Percentiles rank a stretch among this genome's conserved stretches.
phyloP scores from a whole-genome alignment of 345 rosid genomes.

The Turritis glabra region DNA sequence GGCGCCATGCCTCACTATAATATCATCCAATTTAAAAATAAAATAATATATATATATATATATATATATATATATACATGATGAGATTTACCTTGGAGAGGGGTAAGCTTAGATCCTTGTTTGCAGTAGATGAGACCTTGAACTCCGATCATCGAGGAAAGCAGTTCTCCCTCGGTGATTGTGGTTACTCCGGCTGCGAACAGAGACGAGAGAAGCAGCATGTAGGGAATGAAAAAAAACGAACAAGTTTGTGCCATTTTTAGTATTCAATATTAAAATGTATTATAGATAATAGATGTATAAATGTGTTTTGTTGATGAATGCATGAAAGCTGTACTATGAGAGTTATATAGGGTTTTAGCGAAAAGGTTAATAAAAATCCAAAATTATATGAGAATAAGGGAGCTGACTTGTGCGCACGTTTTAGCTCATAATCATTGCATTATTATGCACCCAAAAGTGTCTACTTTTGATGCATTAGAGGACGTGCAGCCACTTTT shows the following conservation, averaged over 20 bases:
- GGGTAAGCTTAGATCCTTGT: conserved; percentile 43
- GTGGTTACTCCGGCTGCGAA: conserved; percentile 27
- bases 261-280: not conserved
- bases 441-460: conserved; percentile 8
- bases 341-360: conserved; percentile 20
- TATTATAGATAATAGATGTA: not conserved
- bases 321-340: not conserved
- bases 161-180: conserved; percentile 29
- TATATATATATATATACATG: not conserved
- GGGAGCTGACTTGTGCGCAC: conserved; percentile 43
- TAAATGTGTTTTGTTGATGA: conserved; percentile 4
- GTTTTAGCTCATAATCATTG: conserved; percentile 27
- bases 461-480: not conserved
- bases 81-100: conserved; percentile 50
- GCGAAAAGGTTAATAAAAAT: not conserved
- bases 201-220: conserved; percentile 36
- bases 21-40: too few relatives aligned
- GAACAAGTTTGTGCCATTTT: conserved; percentile 15
- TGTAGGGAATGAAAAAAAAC: conserved; percentile 12
- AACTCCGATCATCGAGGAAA: conserved; percentile 51
- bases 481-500: conserved; percentile 31
- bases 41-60: too few relatives aligned
- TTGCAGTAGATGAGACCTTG: conserved; percentile 67
- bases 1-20: too few relatives aligned
- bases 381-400: not conserved